Conservation (phyloP, 768 basidiomycete genomes). For the Auricularia sp. region DNA sequence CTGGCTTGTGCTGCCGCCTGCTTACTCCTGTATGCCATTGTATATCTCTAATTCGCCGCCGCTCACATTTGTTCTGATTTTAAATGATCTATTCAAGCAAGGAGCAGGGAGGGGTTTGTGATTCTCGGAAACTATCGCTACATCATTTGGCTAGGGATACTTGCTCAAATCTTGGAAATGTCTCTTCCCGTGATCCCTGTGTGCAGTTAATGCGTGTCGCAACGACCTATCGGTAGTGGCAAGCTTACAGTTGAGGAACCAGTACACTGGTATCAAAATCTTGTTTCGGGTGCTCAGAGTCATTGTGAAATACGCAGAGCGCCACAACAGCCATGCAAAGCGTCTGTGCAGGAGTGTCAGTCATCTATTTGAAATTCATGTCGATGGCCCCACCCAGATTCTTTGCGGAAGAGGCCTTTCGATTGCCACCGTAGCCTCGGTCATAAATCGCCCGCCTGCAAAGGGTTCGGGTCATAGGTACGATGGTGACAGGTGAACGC, state of each 20-base stretch:
- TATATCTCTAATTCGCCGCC: too few species aligned
- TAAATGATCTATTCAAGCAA: too few species aligned
- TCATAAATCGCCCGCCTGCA: constrained; percentile 68
- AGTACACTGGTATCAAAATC: constrained; percentile 16
- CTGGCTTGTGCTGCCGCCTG: too few species aligned
- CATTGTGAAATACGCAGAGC: constrained; percentile 73
- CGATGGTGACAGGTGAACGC: neutral
- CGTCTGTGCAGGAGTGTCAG: constrained; percentile 19
- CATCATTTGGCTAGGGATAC: neutral
- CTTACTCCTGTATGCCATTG: too few species aligned
- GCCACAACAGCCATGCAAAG: constrained; percentile 70
- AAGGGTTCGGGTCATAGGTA: neutral
- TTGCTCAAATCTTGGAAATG: neutral
- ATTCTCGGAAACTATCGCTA: neutral
- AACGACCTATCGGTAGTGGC: constrained; percentile 7
- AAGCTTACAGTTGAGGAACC: constrained; percentile 49
- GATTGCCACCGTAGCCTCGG: constrained; percentile 35
- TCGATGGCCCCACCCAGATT: constrained; percentile 33
- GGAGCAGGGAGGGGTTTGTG: neutral
- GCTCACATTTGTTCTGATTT: too few species aligned
- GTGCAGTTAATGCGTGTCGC: constrained; percentile 6
- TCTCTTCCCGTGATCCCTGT: constrained; percentile 71
- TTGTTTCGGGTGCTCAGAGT: constrained; percentile 65
- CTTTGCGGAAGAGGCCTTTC: constrained; percentile 37
- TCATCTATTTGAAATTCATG: neutral